These are phyloP conservation scores for Suillus luteus DNA, from an alignment of 768 basidiomycete species.

Conservation along the genomic window DNA sequence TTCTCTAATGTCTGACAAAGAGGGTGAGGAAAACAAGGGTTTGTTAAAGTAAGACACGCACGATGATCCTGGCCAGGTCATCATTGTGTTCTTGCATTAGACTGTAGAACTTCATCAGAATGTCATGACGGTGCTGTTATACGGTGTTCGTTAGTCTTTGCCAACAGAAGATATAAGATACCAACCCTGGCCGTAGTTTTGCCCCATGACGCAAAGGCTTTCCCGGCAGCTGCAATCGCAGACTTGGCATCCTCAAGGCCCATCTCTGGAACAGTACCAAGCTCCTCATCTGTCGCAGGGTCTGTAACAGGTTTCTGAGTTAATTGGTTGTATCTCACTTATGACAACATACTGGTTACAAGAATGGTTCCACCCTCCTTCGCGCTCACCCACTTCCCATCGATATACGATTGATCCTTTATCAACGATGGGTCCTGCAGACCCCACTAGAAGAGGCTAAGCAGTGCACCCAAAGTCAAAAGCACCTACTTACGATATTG, in stretches of 20 bases:
- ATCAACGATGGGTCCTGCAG: slow-evolving; percentile 78
- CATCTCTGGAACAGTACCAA: slow-evolving; percentile 91
- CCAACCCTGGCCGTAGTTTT: slow-evolving; percentile 83
- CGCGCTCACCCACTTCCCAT: slow-evolving; percentile 87
- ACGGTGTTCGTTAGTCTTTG: background rate
- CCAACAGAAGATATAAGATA: background rate
- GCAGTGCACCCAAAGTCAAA: background rate
- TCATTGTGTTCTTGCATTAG: slow-evolving; percentile 85
- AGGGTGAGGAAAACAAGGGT: slow-evolving; percentile 15
- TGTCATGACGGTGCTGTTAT: slow-evolving; percentile 73
- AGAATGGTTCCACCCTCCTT: slow-evolving; percentile 67
- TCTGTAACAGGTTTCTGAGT: slow-evolving; percentile 47
- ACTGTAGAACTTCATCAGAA: slow-evolving; percentile 74
- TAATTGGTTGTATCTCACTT: background rate
- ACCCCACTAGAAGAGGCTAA: slow-evolving; percentile 51
- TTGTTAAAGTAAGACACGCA: slow-evolving; percentile 37
- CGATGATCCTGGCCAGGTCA: slow-evolving; percentile 86
- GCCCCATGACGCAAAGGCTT: slow-evolving; percentile 84
- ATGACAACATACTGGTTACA: slow-evolving; percentile 67
- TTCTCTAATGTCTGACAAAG: slow-evolving; percentile 79
- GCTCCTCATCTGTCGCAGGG: slow-evolving; percentile 81
- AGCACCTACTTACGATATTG: slow-evolving; percentile 33
- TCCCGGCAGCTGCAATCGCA: slow-evolving; percentile 81
- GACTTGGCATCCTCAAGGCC: slow-evolving; percentile 77
- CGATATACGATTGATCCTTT: slow-evolving; percentile 75